These are phyloP conservation scores for Cubamyces lactineus DNA, from an alignment of 768 basidiomycete genomes.

Conservation along the genomic window DNA sequence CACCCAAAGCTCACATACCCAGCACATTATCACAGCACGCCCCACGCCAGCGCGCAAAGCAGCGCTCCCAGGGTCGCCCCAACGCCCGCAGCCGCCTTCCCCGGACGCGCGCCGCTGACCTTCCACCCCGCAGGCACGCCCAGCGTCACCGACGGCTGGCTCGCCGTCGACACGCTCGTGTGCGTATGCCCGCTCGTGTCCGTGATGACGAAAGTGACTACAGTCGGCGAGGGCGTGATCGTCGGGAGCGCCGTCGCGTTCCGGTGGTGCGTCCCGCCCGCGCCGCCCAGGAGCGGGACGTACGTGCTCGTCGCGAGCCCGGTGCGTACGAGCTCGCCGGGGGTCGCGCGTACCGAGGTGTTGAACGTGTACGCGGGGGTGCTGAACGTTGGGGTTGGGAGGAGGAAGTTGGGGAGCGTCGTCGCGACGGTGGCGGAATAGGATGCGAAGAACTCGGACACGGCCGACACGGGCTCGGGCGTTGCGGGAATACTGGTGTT, in stretches of 20 bases:
- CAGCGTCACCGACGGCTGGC: conserved; percentile 52
- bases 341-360: conserved; percentile 57
- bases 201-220: conserved; percentile 61
- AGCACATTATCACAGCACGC: neutral
- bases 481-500: conserved; percentile 46
- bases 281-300: conserved; percentile 51
- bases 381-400: conserved; percentile 61
- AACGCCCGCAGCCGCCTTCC: neutral
- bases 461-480: conserved; percentile 41
- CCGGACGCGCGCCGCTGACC: conserved; percentile 5
- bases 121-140: conserved; percentile 69
- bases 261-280: conserved; percentile 31
- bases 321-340: conserved; percentile 58
- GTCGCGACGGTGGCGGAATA: conserved; percentile 67
- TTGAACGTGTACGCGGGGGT: conserved; percentile 73
- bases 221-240: conserved; percentile 52
- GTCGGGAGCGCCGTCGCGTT: conserved; percentile 61
- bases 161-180: conserved; percentile 56
- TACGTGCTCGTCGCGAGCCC: conserved; percentile 79
- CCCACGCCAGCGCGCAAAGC: conserved; percentile 7
- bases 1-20: neutral
- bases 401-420: conserved; percentile 69
- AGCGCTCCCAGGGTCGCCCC: neutral
- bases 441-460: conserved; percentile 60
- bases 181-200: conserved; percentile 53